Base-by-base conservation (phyloP, 2,329 filamentous ascomycete genomes). In the Diplodia seriata region DNA sequence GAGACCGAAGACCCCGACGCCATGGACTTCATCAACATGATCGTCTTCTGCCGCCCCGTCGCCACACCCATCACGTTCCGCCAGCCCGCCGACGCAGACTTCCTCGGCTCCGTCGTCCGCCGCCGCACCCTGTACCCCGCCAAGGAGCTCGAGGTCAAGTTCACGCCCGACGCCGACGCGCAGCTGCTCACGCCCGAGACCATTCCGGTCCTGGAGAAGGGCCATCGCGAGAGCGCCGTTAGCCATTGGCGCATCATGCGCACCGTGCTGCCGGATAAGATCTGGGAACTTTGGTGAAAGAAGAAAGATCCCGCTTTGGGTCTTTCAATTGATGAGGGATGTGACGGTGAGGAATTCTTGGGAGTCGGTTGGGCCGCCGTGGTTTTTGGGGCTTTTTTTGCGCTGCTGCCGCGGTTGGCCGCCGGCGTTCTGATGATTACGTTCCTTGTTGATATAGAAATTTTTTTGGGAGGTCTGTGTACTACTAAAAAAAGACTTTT, bases 181-280 rank as follows among this genome's bases (percentile, higher is more conserved):
- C 83, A 82, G 4, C 76, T 93, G 0, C 79, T 95, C 74, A 83
- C 80, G 33, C 84, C 77, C 54, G 90, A 89, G 65, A 86, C 90
- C 70, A 92, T 90, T 29, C 83, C 83, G 7, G 85, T 87, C 73
- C 82, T 97, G 74, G 85, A 85, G 67, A 85, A 86, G 76, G 92
- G 87, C 83, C 93, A 97, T 76, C 85, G 88, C 74, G 83, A 87
- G 74, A 92, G 91, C 73, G 94, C 94, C 0, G 76, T 91, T 64
- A 91, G 91, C 11, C 95, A 99, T 81, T 99, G 95, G 95, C 83
- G 81, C 53, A 90, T 99, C 56, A 99, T 99, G 93, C 87, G 95
- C 75, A 87, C 82, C 0, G 93, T 97, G 2, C 72, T 98, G 70
- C 93, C 94, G 1, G 83, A 83, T 68, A 81, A 81, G 14, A 87